These are phyloP conservation scores for Zygosaccharomyces gambellarensis DNA, from an alignment of 805 yeast species.

Conservation along the genomic window DNA sequence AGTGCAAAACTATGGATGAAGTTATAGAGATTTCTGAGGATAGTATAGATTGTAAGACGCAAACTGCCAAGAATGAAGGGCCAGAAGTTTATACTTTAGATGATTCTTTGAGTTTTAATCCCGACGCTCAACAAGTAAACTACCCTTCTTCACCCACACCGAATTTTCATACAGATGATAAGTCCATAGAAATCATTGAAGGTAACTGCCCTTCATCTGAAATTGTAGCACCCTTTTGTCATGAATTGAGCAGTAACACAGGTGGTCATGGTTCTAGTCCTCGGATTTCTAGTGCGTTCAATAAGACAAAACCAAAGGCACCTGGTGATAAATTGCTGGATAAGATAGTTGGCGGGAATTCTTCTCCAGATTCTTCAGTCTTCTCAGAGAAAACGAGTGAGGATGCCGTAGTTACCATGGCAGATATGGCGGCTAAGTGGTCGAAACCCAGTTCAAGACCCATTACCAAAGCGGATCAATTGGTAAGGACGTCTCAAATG, in stretches of 20 bases:
- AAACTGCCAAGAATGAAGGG: neutral
- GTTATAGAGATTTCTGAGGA: slow-evolving; percentile 12
- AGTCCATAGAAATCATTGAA: neutral
- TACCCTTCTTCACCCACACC: slow-evolving; percentile 19
- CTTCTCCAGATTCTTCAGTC: slow-evolving; percentile 7
- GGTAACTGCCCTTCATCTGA: slow-evolving; percentile 17
- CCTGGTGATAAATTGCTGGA: slow-evolving; percentile 14
- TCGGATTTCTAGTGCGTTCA: neutral
- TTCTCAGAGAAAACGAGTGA: neutral
- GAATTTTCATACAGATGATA: neutral
- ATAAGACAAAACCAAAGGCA: neutral
- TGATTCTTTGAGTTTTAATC: neutral
- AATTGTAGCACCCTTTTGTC: slow-evolving; percentile 21
- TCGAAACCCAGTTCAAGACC: neutral
- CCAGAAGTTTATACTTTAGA: slow-evolving; percentile 9
- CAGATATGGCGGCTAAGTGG: slow-evolving; percentile 10
- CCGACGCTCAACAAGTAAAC: neutral
- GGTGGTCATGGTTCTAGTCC: neutral
- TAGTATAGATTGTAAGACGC: neutral
- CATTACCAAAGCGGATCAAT: neutral
- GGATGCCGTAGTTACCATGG: neutral
- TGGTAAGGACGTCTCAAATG: neutral
- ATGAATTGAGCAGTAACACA: slow-evolving; percentile 18
- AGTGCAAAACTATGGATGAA: slow-evolving; percentile 7
- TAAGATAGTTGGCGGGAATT: slow-evolving; percentile 15